Conservation (phyloP, 1,284 basidiomycete genomes). For the Wallemia hederae region DNA sequence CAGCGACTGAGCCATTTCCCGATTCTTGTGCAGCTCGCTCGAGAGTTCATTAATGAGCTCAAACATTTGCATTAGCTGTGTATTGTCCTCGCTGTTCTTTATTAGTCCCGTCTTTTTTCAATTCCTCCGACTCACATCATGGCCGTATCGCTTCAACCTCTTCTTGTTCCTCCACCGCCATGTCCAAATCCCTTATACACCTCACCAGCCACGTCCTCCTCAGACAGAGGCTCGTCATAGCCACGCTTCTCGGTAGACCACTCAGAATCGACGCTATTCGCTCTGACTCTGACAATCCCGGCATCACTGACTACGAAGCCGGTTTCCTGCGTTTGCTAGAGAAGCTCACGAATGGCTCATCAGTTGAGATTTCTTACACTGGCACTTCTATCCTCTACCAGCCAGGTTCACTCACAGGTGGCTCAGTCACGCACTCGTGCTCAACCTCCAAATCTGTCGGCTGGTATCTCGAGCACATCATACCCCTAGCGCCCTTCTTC, state of each 20-base stretch:
- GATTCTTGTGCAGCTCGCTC: not conserved
- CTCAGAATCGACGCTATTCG: conserved; percentile 71
- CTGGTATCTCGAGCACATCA: conserved; percentile 72
- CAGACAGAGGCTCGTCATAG: conserved; percentile 56
- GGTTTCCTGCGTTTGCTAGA: conserved; percentile 68
- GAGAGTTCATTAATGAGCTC: not conserved
- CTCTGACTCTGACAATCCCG: conserved; percentile 72
- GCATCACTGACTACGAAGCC: conserved; percentile 62
- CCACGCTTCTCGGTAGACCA: conserved; percentile 58
- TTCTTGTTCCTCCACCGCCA: too few relatives aligned
- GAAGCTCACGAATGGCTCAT: conserved; percentile 74
- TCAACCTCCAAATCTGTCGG: conserved; percentile 61
- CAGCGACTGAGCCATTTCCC: not conserved
- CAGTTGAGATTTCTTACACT: conserved; percentile 88
- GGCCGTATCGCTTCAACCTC: too few relatives aligned
- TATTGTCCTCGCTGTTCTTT: too few relatives aligned
- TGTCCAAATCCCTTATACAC: conserved; percentile 19
- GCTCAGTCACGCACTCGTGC: conserved; percentile 54
- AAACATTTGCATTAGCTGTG: not conserved
- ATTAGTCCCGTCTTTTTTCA: too few relatives aligned
- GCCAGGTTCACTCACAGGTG: conserved; percentile 73
- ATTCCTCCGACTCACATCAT: too few relatives aligned
- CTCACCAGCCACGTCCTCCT: conserved; percentile 56
- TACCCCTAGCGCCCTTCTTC: conserved; percentile 73
- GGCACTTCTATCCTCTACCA: conserved; percentile 71